Evolutionary conservation across 2,329 filamentous ascomycete genomes (phyloP).

Genomic region (Knufia petricola): DNA sequence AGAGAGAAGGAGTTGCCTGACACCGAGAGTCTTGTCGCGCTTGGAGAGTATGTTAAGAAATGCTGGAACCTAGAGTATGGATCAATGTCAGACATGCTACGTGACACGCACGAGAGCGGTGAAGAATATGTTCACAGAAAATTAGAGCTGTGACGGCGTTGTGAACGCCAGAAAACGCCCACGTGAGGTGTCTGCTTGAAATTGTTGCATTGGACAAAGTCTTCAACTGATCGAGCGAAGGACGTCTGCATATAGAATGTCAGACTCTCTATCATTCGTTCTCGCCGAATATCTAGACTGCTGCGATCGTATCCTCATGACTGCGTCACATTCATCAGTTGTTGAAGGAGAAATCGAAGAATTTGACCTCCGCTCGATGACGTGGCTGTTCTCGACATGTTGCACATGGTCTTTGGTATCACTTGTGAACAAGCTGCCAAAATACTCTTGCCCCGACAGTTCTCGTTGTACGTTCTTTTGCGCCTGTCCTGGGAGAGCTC

Average conservation of each 20-base stretch:
- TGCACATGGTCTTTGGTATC: not conserved
- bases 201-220: no score
- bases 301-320: not conserved
- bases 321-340: not conserved
- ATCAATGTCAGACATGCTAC: no score
- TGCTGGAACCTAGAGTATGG: no score
- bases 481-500: slow-evolving; percentile 4
- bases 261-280: slow-evolving; percentile 1
- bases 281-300: not conserved
- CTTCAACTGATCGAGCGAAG: not conserved
- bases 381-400: not conserved
- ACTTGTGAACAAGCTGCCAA: not conserved
- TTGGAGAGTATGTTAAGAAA: no score
- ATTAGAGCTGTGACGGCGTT: no score
- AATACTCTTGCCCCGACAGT: not conserved
- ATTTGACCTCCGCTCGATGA: not conserved
- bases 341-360: not conserved
- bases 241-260: not conserved
- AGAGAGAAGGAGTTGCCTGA: no score
- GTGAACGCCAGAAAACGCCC: no score
- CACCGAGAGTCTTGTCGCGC: no score
- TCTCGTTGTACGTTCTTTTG: slow-evolving; percentile 3
- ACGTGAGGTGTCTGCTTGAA: no score
- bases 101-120: no score
- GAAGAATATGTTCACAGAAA: no score